Evolutionary conservation across 78 protist species (phyloP).

Genomic region (Tieghemostelium lacteum): DNA sequence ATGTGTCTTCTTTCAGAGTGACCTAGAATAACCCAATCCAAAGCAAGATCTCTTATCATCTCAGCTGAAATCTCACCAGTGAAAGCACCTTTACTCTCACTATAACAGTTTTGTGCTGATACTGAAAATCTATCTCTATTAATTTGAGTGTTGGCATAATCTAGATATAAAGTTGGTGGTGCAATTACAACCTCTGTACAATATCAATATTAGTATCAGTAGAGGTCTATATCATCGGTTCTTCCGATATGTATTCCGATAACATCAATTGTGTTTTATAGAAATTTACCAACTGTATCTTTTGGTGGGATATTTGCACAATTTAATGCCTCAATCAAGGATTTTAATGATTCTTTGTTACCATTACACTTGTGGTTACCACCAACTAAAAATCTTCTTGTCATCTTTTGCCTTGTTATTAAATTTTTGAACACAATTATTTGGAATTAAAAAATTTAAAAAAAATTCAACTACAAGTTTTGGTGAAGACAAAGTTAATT

Average conservation of each 20-base stretch:
- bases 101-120: constrained; percentile 85
- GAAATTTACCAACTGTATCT: constrained; percentile 43
- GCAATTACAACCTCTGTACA: constrained; percentile 52
- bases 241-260: too few species aligned
- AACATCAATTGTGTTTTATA: neutral
- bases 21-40: constrained; percentile 96
- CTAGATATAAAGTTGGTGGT: constrained; percentile 75
- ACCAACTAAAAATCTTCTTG: constrained; percentile 82
- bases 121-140: constrained; percentile 33
- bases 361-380: constrained; percentile 80
- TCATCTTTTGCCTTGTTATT: too few species aligned
- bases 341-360: constrained; percentile 1
- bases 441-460: too few species aligned
- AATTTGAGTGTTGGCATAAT: constrained; percentile 1
- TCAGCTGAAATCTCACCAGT: constrained; percentile 91
- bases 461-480: too few species aligned
- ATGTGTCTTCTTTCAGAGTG: constrained; percentile 98
- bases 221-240: neutral
- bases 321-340: constrained; percentile 33
- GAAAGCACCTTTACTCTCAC: constrained; percentile 90
- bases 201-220: neutral
- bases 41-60: constrained; percentile 86
- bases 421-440: too few species aligned
- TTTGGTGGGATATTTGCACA: constrained; percentile 3
- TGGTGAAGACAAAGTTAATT: too few species aligned